phyloP scores from a whole-genome alignment of 345 rosid genomes.

The Balakata baccata region DNA sequence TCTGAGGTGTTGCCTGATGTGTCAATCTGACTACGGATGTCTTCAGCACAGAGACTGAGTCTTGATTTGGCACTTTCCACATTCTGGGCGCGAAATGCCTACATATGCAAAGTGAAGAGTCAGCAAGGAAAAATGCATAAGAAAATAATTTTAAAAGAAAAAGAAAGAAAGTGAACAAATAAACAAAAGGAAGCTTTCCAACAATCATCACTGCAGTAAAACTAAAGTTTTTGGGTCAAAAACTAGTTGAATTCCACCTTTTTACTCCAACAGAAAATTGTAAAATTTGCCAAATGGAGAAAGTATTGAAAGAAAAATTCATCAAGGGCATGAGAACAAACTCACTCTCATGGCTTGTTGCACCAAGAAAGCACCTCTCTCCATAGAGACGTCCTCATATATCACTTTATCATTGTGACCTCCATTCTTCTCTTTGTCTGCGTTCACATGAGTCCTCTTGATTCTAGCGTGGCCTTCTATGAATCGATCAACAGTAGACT shows the following conservation, averaged over 20 bases:
- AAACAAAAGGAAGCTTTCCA: neutral
- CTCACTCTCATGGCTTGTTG: slow-evolving; percentile 98
- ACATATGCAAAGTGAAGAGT: slow-evolving; percentile 8
- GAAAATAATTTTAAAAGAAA: neutral
- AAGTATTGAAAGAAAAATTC: slow-evolving; percentile 1
- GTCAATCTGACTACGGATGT: slow-evolving; percentile 69
- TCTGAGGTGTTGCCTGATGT: slow-evolving; percentile 71
- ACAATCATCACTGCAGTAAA: neutral
- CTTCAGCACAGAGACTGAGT: slow-evolving; percentile 72
- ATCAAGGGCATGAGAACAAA: neutral
- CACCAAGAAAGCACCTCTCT: slow-evolving; percentile 94
- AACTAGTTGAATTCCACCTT: neutral
- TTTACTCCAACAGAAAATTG: neutral
- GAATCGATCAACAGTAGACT: slow-evolving; percentile 74
- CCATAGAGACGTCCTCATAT: slow-evolving; percentile 91
- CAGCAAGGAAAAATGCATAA: neutral
- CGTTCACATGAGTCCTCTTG: slow-evolving; percentile 59
- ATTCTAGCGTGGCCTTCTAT: slow-evolving; percentile 95
- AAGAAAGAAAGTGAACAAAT: neutral
- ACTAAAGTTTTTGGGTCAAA: slow-evolving; percentile 34
- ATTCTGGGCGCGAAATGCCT: slow-evolving; percentile 87
- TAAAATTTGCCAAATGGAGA: neutral
- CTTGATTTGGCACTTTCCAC: slow-evolving; percentile 92
- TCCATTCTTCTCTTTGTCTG: slow-evolving; percentile 44
- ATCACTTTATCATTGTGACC: slow-evolving; percentile 53